Evolutionary conservation across 805 yeast species (phyloP), one percentile per base, ranked within the genome.

Genomic region (Candida ortonii): DNA sequence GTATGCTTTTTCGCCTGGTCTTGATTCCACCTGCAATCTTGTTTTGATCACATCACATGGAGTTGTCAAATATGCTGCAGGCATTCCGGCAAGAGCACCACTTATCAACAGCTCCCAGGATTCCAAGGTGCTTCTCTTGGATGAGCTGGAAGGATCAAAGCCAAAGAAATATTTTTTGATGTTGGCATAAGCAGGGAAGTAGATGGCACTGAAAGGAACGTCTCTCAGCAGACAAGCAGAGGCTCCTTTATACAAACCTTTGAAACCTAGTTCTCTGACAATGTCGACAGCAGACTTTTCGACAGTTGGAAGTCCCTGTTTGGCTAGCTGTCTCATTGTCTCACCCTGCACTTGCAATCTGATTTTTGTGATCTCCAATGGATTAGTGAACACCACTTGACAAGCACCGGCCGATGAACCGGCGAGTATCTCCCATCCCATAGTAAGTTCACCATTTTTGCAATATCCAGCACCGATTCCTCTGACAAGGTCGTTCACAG

Each of bases 1-100:
- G 64, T 90, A 90, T 28, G 74, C 74, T 11, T 84, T 73, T 53
- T 86, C 95, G 35, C 89, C 90, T 36, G 71, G 64, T 43, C 82
- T 78, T 5, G 86, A 71, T 57, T 80, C 94, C 41, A 87, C 80
- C 65, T 90, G 98, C 45, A 90, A 68, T 62, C 97, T 80, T 3
- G 98, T 90, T 67, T 90, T 90, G 52, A 93, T 84, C 30, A 90
- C 97, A 68, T 90, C 98, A 53, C 87, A 88, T 2, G 98, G 98
- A 0, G 98, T 90, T 2, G 98, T 90, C 47, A 89, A 67, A 60
- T 84, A 90, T 8, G 97, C 97, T 19, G 97, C 94, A 7, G 98
- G 98, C 68, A 94, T 87, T 57, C 97, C 98, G 10, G 98, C 97
- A 44, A 89, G 58, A 8, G 95, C 97, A 61, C 98, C 98, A 41